phyloP scores from a whole-genome alignment of 495 filamentous ascomycete genomes.

The Tricharina praecox region DNA sequence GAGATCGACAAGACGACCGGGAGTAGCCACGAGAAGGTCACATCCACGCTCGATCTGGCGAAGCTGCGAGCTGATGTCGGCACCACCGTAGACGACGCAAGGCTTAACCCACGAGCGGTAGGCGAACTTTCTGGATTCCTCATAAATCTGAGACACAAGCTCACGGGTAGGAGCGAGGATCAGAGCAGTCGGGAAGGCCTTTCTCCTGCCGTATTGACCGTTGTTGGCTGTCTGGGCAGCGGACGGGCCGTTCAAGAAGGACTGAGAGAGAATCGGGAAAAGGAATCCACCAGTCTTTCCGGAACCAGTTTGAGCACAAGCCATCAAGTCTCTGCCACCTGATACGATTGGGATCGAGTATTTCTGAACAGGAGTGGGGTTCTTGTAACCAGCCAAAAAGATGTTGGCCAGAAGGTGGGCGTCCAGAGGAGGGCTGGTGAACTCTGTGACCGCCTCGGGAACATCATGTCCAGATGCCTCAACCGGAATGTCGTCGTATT shows the following conservation, averaged over 20 bases:
- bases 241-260: constrained; percentile 69
- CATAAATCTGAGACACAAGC: constrained; percentile 83
- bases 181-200: constrained; percentile 69
- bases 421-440: constrained; percentile 88
- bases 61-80: constrained; percentile 45
- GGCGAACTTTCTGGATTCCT: constrained; percentile 75
- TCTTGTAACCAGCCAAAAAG: constrained; percentile 52
- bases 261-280: constrained; percentile 67
- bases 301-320: constrained; percentile 81
- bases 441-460: constrained; percentile 74
- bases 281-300: constrained; percentile 92
- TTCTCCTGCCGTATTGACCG: constrained; percentile 2
- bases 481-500: constrained; percentile 98
- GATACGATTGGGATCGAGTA: constrained; percentile 66
- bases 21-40: constrained; percentile 74
- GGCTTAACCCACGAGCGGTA: constrained; percentile 91
- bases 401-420: constrained; percentile 85
- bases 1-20: constrained; percentile 72
- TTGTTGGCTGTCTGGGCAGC: constrained; percentile 55
- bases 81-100: constrained; percentile 79
- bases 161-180: constrained; percentile 79
- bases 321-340: constrained; percentile 60
- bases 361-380: constrained; percentile 72
- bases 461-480: constrained; percentile 90
- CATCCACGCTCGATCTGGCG: constrained; percentile 65